phyloP scores from a whole-genome alignment of 2,329 filamentous ascomycete species.

The Nothophoma quercina region DNA sequence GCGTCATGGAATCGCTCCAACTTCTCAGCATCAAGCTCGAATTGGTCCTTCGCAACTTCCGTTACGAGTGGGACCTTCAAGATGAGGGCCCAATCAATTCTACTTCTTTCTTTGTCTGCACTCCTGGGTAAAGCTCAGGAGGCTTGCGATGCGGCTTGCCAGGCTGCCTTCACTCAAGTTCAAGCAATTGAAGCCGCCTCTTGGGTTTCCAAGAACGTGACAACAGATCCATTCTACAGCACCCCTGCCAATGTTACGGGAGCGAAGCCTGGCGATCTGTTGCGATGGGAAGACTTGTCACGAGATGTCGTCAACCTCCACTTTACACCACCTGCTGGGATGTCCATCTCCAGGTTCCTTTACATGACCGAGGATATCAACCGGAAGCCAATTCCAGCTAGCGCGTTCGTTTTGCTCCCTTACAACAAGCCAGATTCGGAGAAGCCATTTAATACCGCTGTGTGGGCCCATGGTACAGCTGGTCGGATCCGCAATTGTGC shows the following conservation, averaged over 20 bases:
- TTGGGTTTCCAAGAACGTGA: constrained; percentile 17
- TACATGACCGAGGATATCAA: constrained; percentile 35
- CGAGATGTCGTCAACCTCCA: constrained; percentile 22
- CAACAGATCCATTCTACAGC: constrained; percentile 23
- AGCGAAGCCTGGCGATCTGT: constrained; percentile 26
- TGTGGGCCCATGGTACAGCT: constrained; percentile 31
- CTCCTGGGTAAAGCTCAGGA: background rate
- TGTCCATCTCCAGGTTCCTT: constrained; percentile 28
- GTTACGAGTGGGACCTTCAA: background rate
- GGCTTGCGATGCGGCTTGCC: constrained; percentile 1
- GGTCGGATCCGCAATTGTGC: constrained; percentile 27
- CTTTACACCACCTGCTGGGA: constrained; percentile 25
- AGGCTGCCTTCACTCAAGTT: background rate
- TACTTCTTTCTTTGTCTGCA: background rate
- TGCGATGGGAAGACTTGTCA: constrained; percentile 28
- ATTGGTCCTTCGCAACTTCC: background rate
- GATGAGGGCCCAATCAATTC: background rate
- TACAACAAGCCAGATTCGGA: constrained; percentile 22
- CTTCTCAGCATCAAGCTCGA: background rate
- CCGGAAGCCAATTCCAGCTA: constrained; percentile 28
- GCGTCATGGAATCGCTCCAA: background rate
- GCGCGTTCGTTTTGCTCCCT: constrained; percentile 29
- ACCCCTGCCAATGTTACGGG: constrained; percentile 22
- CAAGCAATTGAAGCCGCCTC: background rate
- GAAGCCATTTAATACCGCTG: constrained; percentile 24